Evolutionary conservation across 345 rosid species (phyloP).

Genomic region (Aquilaria sinensis): DNA sequence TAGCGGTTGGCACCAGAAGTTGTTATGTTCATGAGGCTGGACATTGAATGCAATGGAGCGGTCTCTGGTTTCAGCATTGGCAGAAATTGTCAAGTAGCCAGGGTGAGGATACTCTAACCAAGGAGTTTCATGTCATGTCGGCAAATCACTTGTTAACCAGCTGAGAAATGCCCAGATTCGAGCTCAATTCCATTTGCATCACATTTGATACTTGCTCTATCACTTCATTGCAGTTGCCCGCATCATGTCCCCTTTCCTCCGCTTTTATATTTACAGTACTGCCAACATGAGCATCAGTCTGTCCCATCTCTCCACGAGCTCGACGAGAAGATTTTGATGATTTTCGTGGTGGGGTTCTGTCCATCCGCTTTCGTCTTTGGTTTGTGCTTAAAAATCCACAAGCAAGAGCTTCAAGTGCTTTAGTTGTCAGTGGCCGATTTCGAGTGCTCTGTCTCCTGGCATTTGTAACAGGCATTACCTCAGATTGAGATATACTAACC

Average conservation of each 20-base stretch:
- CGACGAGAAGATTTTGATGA: conserved; percentile 20
- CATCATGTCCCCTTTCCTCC: conserved; percentile 23
- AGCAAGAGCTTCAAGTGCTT: conserved; percentile 60
- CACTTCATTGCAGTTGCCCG: conserved; percentile 3
- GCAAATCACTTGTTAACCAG: conserved; percentile 2
- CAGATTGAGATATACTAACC: not conserved
- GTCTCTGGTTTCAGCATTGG: no score
- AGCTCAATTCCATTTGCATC: conserved; percentile 3
- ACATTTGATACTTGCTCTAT: conserved; percentile 7
- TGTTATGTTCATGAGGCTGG: no score
- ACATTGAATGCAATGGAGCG: no score
- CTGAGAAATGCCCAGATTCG: not conserved
- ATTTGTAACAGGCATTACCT: conserved; percentile 21
- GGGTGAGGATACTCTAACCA: no score
- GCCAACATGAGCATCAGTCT: conserved; percentile 10
- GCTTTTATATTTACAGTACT: conserved; percentile 6
- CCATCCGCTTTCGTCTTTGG: conserved; percentile 30
- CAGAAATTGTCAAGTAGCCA: no score
- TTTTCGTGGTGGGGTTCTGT: conserved; percentile 1
- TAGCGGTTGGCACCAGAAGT: no score
- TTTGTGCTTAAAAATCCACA: conserved; percentile 30
- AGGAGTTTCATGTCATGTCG: not conserved
- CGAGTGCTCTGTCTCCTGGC: conserved; percentile 47
- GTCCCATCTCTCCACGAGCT: conserved; percentile 8
- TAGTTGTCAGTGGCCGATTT: conserved; percentile 42